Percentiles rank a stretch among this genome's conserved stretches.
Conservation (phyloP, 2,329 filamentous ascomycete genomes). For the Epichloe amarillans region DNA sequence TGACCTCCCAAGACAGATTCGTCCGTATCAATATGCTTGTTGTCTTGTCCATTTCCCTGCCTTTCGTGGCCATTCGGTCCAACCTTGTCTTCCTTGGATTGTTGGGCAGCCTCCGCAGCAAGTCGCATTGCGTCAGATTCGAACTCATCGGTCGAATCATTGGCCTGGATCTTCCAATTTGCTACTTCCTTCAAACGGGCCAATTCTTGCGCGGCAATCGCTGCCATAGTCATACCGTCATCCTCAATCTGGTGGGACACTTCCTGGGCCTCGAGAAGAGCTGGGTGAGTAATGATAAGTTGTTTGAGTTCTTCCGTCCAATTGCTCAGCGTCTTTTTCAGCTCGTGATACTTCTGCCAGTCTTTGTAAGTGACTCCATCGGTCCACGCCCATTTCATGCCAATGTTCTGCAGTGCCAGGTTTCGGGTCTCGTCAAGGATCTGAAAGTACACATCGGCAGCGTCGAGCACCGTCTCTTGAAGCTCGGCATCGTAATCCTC, state of each 20-base stretch:
- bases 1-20: background rate
- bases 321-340: conserved; percentile 69
- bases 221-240: conserved; percentile 66
- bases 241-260: conserved; percentile 59
- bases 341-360: conserved; percentile 85
- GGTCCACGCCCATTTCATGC: conserved; percentile 91
- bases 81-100: conserved; percentile 11
- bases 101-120: conserved; percentile 34
- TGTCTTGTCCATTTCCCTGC: background rate
- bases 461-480: conserved; percentile 52
- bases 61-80: conserved; percentile 1
- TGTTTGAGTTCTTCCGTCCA: conserved; percentile 75
- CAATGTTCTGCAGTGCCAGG: conserved; percentile 78
- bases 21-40: conserved; percentile 3
- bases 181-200: conserved; percentile 70
- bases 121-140: conserved; percentile 50
- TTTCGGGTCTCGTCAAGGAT: conserved; percentile 74
- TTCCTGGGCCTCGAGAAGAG: conserved; percentile 53
- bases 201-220: conserved; percentile 68
- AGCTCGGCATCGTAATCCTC: conserved; percentile 58
- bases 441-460: conserved; percentile 67
- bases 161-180: conserved; percentile 65
- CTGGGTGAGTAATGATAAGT: conserved; percentile 61
- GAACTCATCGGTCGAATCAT: conserved; percentile 68
- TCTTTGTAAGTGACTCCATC: conserved; percentile 94